Base-by-base conservation (phyloP, 2,329 filamentous ascomycete species). In the Aspergillus tanneri region DNA sequence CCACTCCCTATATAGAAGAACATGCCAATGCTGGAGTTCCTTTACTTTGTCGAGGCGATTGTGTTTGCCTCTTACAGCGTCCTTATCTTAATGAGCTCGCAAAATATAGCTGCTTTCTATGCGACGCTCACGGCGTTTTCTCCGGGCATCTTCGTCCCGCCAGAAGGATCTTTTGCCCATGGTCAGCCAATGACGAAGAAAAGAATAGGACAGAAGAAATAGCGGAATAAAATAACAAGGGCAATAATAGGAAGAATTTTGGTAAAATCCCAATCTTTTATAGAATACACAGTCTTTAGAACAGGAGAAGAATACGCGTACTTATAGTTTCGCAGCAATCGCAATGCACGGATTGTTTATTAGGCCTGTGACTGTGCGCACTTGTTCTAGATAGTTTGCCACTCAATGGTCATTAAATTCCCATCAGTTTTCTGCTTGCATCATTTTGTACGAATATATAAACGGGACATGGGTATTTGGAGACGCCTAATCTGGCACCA, bases 131-230 rank as follows among this genome's bases (percentile, higher is more conserved):
- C 28, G 21, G 22, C 21, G 19, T n/a, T 14, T 44, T 16, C 37
- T 44, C 4, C 21, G 21, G 18, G 21, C 21, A 44, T 44, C 21
- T 36, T 44, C 22, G 18, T 23, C 19, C 14, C 30, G 10, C 30
- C 12, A 44, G 37, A 44, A 44, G 21, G n/a, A 28, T 22, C 21
- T 44, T 44, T 14, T 44, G 14, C 30, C 42, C 30, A 44, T 44
- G 7, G 30, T 43, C 18, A 43, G n/a, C 10, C 8, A 43, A 43
- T 25, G n/a, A 24, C 8, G 18, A 16, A 43, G 34, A 34, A 9
- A 43, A 43, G 7, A 43, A 34, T 24, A 23, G 16, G 10, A 28
- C 14, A 43, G 27, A 32, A 16, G 27, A 30, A 4, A 36, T 36
- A 36, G 14, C 12, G 23, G 42, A 36, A 25, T 11, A 9, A 35